Conservation (phyloP, 306 rosid species). For the Castanea sativa region DNA sequence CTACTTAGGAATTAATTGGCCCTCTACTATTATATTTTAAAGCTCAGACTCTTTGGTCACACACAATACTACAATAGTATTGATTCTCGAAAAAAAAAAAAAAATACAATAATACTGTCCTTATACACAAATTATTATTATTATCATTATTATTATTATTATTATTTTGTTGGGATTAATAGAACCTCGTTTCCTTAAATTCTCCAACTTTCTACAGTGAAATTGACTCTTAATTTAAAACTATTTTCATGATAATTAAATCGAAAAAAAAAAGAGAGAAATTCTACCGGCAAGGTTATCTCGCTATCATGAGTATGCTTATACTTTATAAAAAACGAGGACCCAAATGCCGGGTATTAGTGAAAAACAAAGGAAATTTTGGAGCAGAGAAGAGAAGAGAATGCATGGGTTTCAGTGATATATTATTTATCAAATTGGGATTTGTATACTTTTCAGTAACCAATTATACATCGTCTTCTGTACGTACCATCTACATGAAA, state of each 20-base stretch:
- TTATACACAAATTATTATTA: too few species aligned
- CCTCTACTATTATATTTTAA: too few species aligned
- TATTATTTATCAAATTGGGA: not conserved
- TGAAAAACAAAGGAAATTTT: conserved; percentile 11
- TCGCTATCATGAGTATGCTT: not conserved
- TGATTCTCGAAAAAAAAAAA: too few species aligned
- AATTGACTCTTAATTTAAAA: too few species aligned
- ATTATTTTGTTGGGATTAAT: too few species aligned
- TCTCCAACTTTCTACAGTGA: too few species aligned
- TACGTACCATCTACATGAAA: conserved; percentile 46
- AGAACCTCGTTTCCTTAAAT: too few species aligned
- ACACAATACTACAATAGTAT: too few species aligned
- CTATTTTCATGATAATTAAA: not conserved
- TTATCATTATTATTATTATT: too few species aligned
- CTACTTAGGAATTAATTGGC: too few species aligned
- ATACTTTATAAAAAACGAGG: conserved; percentile 16
- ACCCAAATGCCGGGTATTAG: conserved; percentile 31
- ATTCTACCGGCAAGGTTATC: not conserved
- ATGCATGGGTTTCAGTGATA: conserved; percentile 65
- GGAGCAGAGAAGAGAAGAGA: not conserved
- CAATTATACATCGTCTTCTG: conserved; percentile 37
- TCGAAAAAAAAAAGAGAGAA: not conserved
- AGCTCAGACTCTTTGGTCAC: too few species aligned
- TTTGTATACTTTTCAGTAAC: conserved; percentile 5
- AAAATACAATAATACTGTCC: too few species aligned